Evolutionary conservation across 192 early-diverging fungal species (phyloP).

Genomic region (Spizellomyces sp.): DNA sequence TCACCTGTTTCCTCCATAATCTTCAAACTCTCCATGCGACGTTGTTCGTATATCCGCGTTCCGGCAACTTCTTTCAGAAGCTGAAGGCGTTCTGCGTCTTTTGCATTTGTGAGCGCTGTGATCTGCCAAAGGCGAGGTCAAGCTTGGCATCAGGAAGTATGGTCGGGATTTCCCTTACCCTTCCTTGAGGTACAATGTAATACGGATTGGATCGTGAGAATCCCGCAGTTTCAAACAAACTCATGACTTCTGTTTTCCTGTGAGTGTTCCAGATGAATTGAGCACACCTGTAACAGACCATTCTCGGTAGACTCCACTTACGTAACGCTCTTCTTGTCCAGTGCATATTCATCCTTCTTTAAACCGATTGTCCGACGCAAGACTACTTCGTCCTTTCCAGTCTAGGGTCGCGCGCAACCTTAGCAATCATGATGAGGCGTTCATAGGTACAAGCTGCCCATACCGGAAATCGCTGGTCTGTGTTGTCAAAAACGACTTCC

Average conservation of each 20-base stretch:
- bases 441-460: constrained; percentile 16
- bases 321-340: constrained; percentile 91
- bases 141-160: not conserved
- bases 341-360: constrained; percentile 98
- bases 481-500: constrained; percentile 95
- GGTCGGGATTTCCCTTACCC: constrained; percentile 50
- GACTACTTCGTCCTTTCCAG: constrained; percentile 87
- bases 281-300: constrained; percentile 9
- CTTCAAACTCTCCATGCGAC: constrained; percentile 85
- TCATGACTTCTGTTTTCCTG: constrained; percentile 91
- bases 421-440: constrained; percentile 17
- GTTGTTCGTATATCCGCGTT: constrained; percentile 92
- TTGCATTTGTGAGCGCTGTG: constrained; percentile 90
- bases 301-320: constrained; percentile 16
- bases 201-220: constrained; percentile 97
- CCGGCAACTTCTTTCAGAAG: constrained; percentile 98
- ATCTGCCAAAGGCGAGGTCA: constrained; percentile 56
- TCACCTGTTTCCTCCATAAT: constrained; percentile 89
- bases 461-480: constrained; percentile 92
- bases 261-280: not conserved
- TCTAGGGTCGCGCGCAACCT: constrained; percentile 47
- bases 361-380: constrained; percentile 92
- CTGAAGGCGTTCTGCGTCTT: constrained; percentile 86
- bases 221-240: constrained; percentile 91
- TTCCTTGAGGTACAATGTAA: constrained; percentile 98